Percentiles rank a stretch among this genome's conserved stretches.
Conservation (phyloP, 2,329 filamentous ascomycete species). For the Metarhizium guizhouense region DNA sequence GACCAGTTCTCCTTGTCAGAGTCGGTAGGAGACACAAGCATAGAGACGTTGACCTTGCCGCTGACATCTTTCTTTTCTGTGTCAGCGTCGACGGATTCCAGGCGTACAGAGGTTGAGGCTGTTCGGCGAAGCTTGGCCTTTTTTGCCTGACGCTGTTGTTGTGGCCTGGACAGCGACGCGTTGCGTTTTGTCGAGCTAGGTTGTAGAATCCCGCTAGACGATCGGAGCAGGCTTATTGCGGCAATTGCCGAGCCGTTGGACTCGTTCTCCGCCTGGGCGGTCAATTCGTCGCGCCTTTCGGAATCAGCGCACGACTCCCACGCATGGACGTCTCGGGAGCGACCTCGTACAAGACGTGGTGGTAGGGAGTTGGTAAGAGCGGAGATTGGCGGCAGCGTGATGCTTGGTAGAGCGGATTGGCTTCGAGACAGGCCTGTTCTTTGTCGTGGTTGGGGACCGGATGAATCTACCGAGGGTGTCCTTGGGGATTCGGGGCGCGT, state of each 20-base stretch:
- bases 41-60: slow-evolving; percentile 29
- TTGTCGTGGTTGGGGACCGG: slow-evolving; percentile 37
- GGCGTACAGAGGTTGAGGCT: slow-evolving; percentile 51
- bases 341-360: slow-evolving; percentile 52
- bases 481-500: slow-evolving; percentile 40
- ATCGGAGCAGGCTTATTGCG: slow-evolving; percentile 72
- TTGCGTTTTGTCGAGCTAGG: slow-evolving; percentile 59
- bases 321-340: slow-evolving; percentile 77
- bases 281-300: slow-evolving; percentile 68
- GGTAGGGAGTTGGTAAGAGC: slow-evolving; percentile 43
- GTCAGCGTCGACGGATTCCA: slow-evolving; percentile 34
- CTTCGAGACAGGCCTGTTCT: slow-evolving; percentile 54
- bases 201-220: slow-evolving; percentile 47
- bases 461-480: slow-evolving; percentile 38
- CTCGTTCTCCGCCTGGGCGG: slow-evolving; percentile 72
- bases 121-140: slow-evolving; percentile 53
- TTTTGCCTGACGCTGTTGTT: slow-evolving; percentile 38
- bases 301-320: slow-evolving; percentile 90
- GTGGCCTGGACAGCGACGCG: slow-evolving; percentile 29
- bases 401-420: slow-evolving; percentile 54
- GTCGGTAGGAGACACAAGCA: slow-evolving; percentile 41
- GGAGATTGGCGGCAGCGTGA: slow-evolving; percentile 49
- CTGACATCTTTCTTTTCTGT: slow-evolving; percentile 15
- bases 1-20: slow-evolving; percentile 95
- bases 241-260: slow-evolving; percentile 70